phyloP scores from a whole-genome alignment of 2,329 filamentous ascomycete species.

The Pseudogymnoascus sp. region DNA sequence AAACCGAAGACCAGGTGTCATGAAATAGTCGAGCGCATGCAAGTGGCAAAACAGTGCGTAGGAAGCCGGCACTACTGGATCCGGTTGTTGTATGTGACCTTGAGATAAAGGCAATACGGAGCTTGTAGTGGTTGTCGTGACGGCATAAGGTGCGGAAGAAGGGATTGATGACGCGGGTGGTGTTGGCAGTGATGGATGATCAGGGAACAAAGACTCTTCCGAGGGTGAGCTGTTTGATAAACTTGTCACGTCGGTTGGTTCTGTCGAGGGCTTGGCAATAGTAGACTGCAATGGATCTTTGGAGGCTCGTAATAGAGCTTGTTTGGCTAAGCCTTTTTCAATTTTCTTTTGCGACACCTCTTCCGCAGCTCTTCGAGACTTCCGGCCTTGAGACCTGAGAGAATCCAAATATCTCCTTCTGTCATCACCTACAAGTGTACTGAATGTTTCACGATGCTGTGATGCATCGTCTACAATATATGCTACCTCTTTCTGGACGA shows the following conservation, averaged over 20 bases:
- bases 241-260: slow-evolving; percentile 2
- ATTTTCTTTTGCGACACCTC: slow-evolving; percentile 20
- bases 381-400: slow-evolving; percentile 37
- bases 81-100: slow-evolving; percentile 20
- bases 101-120: slow-evolving; percentile 29
- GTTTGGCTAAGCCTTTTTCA: slow-evolving; percentile 23
- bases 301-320: slow-evolving; percentile 21
- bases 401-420: slow-evolving; percentile 58
- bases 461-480: slow-evolving; percentile 74
- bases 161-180: not conserved
- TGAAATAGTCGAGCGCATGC: slow-evolving; percentile 72
- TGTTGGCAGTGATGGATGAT: not conserved
- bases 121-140: slow-evolving; percentile 41
- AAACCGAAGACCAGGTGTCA: slow-evolving; percentile 87
- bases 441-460: slow-evolving; percentile 52
- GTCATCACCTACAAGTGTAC: slow-evolving; percentile 46
- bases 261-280: not conserved
- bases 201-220: not conserved
- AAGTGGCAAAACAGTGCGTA: slow-evolving; percentile 77
- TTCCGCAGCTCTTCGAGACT: slow-evolving; percentile 37
- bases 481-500: slow-evolving; percentile 70
- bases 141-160: slow-evolving; percentile 22
- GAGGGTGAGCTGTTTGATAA: not conserved
- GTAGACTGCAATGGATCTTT: slow-evolving; percentile 13
- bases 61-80: slow-evolving; percentile 41